A percentile compares a stretch with the other conserved stretches of the same genome.
Conservation (phyloP, 768 basidiomycete species). For the Amanita phalloides region DNA sequence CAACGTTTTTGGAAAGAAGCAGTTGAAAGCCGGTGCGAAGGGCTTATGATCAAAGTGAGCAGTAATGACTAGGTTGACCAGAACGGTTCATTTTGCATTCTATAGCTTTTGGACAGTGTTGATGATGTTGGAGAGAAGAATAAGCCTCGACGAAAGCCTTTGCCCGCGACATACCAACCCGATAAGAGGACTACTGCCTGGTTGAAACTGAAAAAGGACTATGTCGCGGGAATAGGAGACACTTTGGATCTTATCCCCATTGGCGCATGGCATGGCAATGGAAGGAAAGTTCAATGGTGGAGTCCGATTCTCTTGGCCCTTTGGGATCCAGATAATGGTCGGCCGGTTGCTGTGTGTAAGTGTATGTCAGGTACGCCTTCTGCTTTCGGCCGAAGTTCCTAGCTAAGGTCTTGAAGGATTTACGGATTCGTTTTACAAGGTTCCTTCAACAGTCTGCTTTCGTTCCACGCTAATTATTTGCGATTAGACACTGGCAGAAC, state of each 20-base stretch:
- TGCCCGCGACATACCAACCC: constrained; percentile 84
- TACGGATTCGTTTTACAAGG: constrained; percentile 75
- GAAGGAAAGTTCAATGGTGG: constrained; percentile 88
- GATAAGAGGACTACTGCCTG: constrained; percentile 83
- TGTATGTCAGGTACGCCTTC: constrained; percentile 66
- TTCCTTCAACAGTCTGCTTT: constrained; percentile 11
- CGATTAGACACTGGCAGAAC: constrained; percentile 43
- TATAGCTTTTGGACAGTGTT: constrained; percentile 53
- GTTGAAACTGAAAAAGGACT: constrained; percentile 92
- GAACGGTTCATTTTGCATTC: background rate
- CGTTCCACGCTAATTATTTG: constrained; percentile 9
- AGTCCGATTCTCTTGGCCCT: constrained; percentile 76
- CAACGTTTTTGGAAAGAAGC: constrained; percentile 71
- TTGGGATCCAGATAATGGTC: constrained; percentile 53
- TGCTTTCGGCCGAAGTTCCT: background rate
- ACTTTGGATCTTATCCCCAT: constrained; percentile 62
- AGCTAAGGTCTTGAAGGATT: constrained; percentile 43
- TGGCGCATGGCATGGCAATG: constrained; percentile 85
- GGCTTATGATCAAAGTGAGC: constrained; percentile 88
- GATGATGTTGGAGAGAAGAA: constrained; percentile 20
- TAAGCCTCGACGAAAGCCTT: constrained; percentile 44
- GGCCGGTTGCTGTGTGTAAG: constrained; percentile 74
- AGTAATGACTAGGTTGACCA: background rate
- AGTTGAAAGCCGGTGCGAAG: constrained; percentile 73
- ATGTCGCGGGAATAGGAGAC: constrained; percentile 72